These are phyloP conservation scores for Sonneratia caseolaris DNA, from an alignment of 345 rosid genomes.

Conservation along the genomic window DNA sequence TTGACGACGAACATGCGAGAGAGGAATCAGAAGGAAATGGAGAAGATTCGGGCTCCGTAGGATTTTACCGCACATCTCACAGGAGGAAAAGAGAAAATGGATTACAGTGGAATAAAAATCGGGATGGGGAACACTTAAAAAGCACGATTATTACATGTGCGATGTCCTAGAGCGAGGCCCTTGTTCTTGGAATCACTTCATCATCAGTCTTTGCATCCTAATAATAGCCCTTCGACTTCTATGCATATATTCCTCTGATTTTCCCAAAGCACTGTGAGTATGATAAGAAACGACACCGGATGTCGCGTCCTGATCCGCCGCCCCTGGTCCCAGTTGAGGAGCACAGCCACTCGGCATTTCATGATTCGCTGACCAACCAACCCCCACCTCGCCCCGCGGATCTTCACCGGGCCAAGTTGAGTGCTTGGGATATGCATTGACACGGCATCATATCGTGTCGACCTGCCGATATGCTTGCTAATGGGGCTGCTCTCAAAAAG, in stretches of 20 bases:
- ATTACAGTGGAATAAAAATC: slow-evolving; percentile 28
- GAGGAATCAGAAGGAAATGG: too few species aligned
- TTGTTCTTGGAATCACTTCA: neutral
- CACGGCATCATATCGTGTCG: slow-evolving; percentile 7
- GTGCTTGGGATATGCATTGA: neutral
- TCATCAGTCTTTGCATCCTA: slow-evolving; percentile 9
- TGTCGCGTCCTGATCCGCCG: neutral
- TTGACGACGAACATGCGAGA: too few species aligned
- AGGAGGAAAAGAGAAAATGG: slow-evolving; percentile 21
- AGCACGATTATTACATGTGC: slow-evolving; percentile 11
- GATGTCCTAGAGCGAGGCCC: neutral
- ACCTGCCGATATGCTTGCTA: neutral
- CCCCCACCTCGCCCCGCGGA: neutral
- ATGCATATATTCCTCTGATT: neutral
- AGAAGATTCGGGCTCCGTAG: too few species aligned
- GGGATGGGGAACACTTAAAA: slow-evolving; percentile 31
- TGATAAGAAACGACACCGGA: neutral
- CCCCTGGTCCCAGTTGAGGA: neutral
- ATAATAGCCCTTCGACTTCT: neutral
- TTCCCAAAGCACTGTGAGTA: neutral
- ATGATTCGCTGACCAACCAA: neutral
- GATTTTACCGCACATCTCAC: too few species aligned
- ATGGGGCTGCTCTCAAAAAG: slow-evolving; percentile 11
- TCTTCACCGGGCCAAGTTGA: slow-evolving; percentile 1
- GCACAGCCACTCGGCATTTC: neutral